Base-by-base conservation (phyloP, 129 eudicot species). In the Helianthus tuberosus region DNA sequence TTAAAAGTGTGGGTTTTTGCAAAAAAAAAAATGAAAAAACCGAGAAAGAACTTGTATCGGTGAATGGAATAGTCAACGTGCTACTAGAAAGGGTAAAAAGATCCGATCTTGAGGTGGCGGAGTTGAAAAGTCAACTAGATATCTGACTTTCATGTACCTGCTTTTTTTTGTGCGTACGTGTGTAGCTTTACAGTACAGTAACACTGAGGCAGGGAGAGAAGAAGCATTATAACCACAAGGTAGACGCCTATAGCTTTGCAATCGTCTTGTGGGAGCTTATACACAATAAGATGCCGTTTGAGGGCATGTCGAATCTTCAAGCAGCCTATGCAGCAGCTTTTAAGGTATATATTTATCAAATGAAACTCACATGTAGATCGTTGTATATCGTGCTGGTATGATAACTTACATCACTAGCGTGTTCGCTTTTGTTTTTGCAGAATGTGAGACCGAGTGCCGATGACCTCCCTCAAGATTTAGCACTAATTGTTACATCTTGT, bases 261-360 rank as follows among this genome's bases (percentile, higher is more conserved):
- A 91, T 91, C 23, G 97, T 91, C 16, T 82, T 91, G 69, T 91
- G 97, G 97, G 97, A 91, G 82, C 94, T 91, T 71, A 72, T 92
- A 59, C 88, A 87, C 61, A 89, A 89, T 72, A 93, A 87, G 83
- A 79, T 89, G 69, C 98, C 98, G 2, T 86, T 89, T 57, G 91
- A 86, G 69, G 91, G 91, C 85, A 89, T 86, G 95, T 83, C 90
- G 0, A 83, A 86, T 76, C 78, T 89, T 66, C 88, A 85, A 77
- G 91, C 91, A 8, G 90, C 98, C 27, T 93, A 89, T 79, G 98
- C 98, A 32, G 98, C 96, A 4, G 98, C 96, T 73, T 89, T 89
- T 76, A 93, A 93, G 79, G 96, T 92, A 86, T 84, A 75, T 80
- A 41, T n/a, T n/a, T 67, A 14, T 41, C 9, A 8, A 5, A 41